phyloP scores from a whole-genome alignment of 352 stramenopile genomes.

The Phytophthora sp. region DNA sequence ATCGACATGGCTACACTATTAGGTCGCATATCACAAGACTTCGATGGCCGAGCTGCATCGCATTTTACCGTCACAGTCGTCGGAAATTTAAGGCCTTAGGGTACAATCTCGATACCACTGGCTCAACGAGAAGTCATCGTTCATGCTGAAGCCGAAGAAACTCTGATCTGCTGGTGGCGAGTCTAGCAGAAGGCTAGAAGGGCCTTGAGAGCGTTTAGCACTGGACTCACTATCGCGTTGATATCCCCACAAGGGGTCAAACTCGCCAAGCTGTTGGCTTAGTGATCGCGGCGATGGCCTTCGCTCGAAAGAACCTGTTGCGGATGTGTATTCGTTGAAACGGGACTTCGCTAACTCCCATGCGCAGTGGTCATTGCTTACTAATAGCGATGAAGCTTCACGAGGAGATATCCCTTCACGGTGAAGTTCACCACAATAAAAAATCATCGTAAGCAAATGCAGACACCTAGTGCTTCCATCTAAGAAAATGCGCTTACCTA shows the following conservation, averaged over 20 bases:
- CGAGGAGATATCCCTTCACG: background rate
- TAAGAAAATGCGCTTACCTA: constrained; percentile 7
- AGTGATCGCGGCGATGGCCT: constrained; percentile 14
- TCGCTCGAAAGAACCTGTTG: background rate
- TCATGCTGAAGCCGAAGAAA: constrained; percentile 35
- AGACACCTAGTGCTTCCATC: background rate
- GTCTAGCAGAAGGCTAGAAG: constrained; percentile 14
- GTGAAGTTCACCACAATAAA: too few relatives aligned
- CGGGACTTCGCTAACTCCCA: constrained; percentile 16
- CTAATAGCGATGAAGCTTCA: constrained; percentile 4
- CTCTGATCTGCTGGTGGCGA: background rate
- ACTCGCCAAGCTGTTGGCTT: constrained; percentile 20
- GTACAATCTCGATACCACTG: constrained; percentile 44
- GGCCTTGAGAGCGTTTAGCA: constrained; percentile 1
- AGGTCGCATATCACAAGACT: too few relatives aligned
- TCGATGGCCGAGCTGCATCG: too few relatives aligned
- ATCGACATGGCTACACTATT: constrained; percentile 10
- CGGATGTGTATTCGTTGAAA: background rate
- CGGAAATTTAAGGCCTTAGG: constrained; percentile 23
- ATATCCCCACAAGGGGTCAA: constrained; percentile 4
- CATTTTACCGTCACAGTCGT: background rate
- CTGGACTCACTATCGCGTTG: constrained; percentile 1
- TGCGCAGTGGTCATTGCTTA: background rate
- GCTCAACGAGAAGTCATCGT: constrained; percentile 42
- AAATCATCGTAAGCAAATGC: background rate